A percentile compares a stretch with the other conserved stretches of the same genome.
Evolutionary conservation across 1,139 yeast species (phyloP).

Genomic region (Candida gigantensis): DNA sequence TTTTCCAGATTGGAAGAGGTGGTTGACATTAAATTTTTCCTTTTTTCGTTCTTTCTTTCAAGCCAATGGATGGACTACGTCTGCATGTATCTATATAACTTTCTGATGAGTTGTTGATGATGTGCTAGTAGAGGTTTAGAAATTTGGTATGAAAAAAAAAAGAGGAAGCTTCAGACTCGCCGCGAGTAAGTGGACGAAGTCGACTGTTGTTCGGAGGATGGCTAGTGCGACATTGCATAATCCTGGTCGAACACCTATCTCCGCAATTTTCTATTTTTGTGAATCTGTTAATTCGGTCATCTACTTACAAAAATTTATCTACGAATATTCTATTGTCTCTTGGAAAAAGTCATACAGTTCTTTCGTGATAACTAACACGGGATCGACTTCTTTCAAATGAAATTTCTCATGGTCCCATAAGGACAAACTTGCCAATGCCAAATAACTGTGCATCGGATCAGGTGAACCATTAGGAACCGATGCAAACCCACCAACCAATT

Average conservation of each 20-base stretch:
- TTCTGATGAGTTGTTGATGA: too few species aligned
- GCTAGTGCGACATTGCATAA: too few species aligned
- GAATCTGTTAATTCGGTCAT: too few species aligned
- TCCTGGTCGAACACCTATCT: too few species aligned
- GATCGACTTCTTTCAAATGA: constrained; percentile 25
- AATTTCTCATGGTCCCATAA: constrained; percentile 32
- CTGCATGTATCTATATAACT: too few species aligned
- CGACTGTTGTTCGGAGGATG: too few species aligned
- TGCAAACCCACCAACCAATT: constrained; percentile 78
- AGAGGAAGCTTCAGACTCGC: neutral
- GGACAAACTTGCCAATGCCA: constrained; percentile 60
- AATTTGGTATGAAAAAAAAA: constrained; percentile 1
- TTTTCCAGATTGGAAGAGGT: neutral
- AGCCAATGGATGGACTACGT: neutral
- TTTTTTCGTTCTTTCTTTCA: too few species aligned
- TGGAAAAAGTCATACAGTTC: constrained; percentile 13
- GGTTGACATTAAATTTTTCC: constrained; percentile 3
- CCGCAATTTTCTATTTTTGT: too few species aligned
- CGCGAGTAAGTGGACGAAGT: neutral
- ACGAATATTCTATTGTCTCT: constrained; percentile 5
- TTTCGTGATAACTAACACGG: constrained; percentile 27
- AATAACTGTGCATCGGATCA: constrained; percentile 67
- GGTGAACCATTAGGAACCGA: constrained; percentile 64
- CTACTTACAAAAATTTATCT: too few species aligned
- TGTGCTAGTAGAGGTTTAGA: neutral